Conservation (phyloP, 768 basidiomycete species). For the Tephrocybe sp. region DNA sequence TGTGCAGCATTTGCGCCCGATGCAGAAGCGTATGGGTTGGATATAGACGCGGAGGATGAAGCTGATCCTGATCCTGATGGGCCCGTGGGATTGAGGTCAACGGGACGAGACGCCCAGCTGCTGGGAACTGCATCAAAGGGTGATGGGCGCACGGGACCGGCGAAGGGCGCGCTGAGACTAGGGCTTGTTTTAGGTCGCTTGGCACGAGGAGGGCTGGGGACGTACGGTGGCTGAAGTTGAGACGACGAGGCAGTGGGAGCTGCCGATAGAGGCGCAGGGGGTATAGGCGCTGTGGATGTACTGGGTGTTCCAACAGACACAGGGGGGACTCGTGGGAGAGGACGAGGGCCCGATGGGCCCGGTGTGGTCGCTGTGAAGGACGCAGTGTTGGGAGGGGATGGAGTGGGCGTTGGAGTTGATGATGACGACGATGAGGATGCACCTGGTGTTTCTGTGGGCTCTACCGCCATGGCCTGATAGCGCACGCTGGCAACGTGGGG, state of each 20-base stretch:
- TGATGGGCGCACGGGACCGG: conserved; percentile 1
- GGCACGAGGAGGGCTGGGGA: conserved; percentile 11
- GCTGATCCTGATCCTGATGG: conserved; percentile 2
- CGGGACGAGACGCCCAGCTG: conserved; percentile 25
- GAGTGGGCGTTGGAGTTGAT: conserved; percentile 8
- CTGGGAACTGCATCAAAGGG: conserved; percentile 19
- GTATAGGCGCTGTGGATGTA: background rate
- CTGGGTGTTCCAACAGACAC: background rate
- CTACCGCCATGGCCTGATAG: conserved; percentile 27
- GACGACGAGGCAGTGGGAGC: background rate
- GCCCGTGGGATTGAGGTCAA: conserved; percentile 22
- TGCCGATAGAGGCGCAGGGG: conserved; percentile 3
- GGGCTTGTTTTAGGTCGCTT: conserved; percentile 28
- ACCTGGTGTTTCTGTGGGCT: conserved; percentile 11
- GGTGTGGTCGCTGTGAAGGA: background rate
- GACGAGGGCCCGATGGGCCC: conserved; percentile 13
- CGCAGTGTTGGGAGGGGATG: conserved; percentile 3
- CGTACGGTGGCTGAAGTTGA: conserved; percentile 3
- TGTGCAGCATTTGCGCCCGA: background rate
- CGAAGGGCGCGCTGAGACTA: conserved; percentile 7
- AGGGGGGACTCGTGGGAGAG: conserved; percentile 25
- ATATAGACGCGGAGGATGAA: no score
- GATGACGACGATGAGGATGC: conserved; percentile 6
- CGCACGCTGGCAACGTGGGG: conserved; percentile 21
- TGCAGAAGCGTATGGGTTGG: background rate